Base-by-base conservation (phyloP, 1,284 basidiomycete genomes). In the Melampsora americana region DNA sequence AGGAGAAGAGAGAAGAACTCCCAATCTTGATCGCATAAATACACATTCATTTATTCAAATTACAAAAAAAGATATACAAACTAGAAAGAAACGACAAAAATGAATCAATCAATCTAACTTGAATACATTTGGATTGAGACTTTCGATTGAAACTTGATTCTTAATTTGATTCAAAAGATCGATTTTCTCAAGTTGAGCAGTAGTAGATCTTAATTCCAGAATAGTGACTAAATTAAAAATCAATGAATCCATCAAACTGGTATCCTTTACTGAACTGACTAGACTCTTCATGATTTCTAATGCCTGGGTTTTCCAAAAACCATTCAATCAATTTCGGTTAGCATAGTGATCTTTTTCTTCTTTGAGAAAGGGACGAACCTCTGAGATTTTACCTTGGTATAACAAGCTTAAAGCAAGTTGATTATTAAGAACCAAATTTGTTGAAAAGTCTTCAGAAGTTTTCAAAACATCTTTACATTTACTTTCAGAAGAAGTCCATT, bases 321-420 rank as follows among this genome's bases (percentile, higher is more conserved):
- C 3, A 35, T n/a, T n/a, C n/a, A n/a, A n/a, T n/a, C n/a, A n/a
- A n/a, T n/a, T n/a, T n/a, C n/a, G n/a, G n/a, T n/a, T n/a, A n/a
- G n/a, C n/a, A n/a, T n/a, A n/a, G n/a, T n/a, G n/a, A n/a, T n/a
- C n/a, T 35, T 35, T 35, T 3, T 35, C 9, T 35, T 35, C 9
- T 35, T 35, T 35, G 35, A 35, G 23, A 53, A 53, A 53, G 18
- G 50, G 1, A 56, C 53, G 28, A 9, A 56, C 53, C 14, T 56
- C 28, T 56, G 53, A 56, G 7, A 56, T 23, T 56, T 56, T 20
- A 56, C 53, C 53, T 56, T 56, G n/a, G 14, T 56, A 56, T 56
- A 56, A 28, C 7, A 23, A 56, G n/a, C n/a, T 28, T 9, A 56
- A 23, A 23, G 53, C 53, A 6, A 56, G 11, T 42, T 5, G 14